Conservation (phyloP, 345 rosid species). For the Noccaea bulbosa region DNA sequence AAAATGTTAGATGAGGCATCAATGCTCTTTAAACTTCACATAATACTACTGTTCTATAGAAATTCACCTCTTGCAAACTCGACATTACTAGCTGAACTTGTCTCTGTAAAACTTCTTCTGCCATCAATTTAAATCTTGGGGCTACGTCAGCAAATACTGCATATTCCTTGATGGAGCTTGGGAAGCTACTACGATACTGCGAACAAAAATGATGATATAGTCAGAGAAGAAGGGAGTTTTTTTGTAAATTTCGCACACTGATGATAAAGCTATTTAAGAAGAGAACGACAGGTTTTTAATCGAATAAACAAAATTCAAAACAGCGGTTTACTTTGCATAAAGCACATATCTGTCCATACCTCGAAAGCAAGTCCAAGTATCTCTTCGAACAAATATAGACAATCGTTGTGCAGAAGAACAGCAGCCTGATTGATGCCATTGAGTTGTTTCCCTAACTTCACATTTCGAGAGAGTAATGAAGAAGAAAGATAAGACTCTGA, state of each 20-base stretch:
- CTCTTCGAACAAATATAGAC: conserved; percentile 84
- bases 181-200: conserved; percentile 87
- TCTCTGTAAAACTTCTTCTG: conserved; percentile 78
- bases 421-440: conserved; percentile 89
- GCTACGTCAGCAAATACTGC: conserved; percentile 89
- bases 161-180: conserved; percentile 73
- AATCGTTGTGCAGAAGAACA: conserved; percentile 91
- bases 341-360: conserved; percentile 54
- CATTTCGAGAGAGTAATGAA: conserved; percentile 45
- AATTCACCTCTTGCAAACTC: conserved; percentile 71
- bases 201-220: conserved; percentile 32
- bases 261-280: conserved; percentile 13
- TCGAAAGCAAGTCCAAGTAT: conserved; percentile 89
- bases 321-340: not conserved
- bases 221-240: conserved; percentile 14
- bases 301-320: not conserved
- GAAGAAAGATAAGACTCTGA: conserved; percentile 29
- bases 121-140: conserved; percentile 83
- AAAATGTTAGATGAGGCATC: conserved; percentile 21
- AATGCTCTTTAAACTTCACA: conserved; percentile 12
- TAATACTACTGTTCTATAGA: conserved; percentile 21
- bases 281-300: not conserved
- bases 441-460: conserved; percentile 97
- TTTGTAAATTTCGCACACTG: not conserved
- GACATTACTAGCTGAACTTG: conserved; percentile 75